Conservation (phyloP, 2,329 filamentous ascomycete species). For the Fusarium napiforme region DNA sequence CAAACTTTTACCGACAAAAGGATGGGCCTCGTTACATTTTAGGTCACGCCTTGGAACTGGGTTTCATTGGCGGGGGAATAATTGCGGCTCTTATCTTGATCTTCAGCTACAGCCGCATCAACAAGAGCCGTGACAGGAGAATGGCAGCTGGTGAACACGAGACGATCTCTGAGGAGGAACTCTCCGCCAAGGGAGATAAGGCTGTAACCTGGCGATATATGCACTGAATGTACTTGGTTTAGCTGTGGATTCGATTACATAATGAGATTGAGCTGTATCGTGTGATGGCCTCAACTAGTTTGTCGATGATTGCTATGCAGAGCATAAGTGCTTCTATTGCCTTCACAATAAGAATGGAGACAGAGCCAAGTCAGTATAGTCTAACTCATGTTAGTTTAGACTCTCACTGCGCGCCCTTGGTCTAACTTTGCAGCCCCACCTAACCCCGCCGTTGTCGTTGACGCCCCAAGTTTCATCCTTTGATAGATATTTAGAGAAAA, state of each 20-base stretch:
- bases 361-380: not conserved
- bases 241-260: not conserved
- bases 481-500: not conserved
- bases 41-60: constrained; percentile 62
- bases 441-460: constrained; percentile 1
- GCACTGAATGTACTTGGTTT: constrained; percentile 45
- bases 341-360: too few relatives aligned
- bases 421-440: not conserved
- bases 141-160: constrained; percentile 57
- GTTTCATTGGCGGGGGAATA: constrained; percentile 59
- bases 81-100: constrained; percentile 57
- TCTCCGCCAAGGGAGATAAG: constrained; percentile 69
- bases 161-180: constrained; percentile 56
- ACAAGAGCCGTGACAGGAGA: constrained; percentile 64
- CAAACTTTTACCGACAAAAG: constrained; percentile 73
- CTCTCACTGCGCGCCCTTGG: not conserved
- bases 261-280: not conserved
- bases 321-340: not conserved
- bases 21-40: constrained; percentile 62
- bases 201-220: constrained; percentile 73
- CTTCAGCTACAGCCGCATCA: constrained; percentile 66
- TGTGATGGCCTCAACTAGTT: not conserved
- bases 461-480: not conserved
- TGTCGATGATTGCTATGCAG: not conserved
- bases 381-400: not conserved